Evolutionary conservation across 129 eudicot species (phyloP).

Genomic region (Calendula officinalis): DNA sequence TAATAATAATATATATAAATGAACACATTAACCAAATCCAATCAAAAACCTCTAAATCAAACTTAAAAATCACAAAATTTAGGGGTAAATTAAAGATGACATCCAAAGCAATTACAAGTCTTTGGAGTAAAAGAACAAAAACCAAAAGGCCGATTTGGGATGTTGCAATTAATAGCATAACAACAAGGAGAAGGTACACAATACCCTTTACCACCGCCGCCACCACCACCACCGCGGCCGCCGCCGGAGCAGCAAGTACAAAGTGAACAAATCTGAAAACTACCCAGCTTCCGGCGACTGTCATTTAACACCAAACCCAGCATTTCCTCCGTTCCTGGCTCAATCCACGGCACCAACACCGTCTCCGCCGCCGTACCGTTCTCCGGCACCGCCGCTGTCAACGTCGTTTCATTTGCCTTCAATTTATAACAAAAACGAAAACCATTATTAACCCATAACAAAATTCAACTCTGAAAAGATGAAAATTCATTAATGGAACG

Average conservation of each 20-base stretch:
- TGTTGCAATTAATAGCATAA: constrained; percentile 87
- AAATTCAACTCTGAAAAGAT: not conserved
- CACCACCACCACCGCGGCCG: constrained; percentile 50
- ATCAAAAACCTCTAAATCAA: constrained; percentile 27
- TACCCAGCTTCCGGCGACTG: constrained; percentile 56
- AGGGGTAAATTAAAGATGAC: constrained; percentile 41
- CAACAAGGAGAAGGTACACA: constrained; percentile 92
- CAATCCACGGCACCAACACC: constrained; percentile 62
- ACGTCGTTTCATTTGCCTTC: constrained; percentile 41
- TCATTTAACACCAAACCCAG: constrained; percentile 58
- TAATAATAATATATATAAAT: constrained; percentile 9
- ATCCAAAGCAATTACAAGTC: constrained; percentile 85
- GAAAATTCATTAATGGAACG: not conserved
- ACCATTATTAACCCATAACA: not conserved
- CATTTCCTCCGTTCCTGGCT: constrained; percentile 39
- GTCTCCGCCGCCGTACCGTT: constrained; percentile 27
- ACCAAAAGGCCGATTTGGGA: constrained; percentile 95
- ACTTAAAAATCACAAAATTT: constrained; percentile 3
- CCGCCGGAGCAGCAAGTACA: constrained; percentile 65
- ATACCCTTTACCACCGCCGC: constrained; percentile 52
- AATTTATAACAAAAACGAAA: not conserved
- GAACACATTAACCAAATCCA: constrained; percentile 33
- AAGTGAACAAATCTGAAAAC: constrained; percentile 78
- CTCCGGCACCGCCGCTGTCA: constrained; percentile 27
- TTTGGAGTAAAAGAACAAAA: constrained; percentile 84